Percentiles rank a stretch among this genome's conserved stretches.
Conservation (phyloP, 352 stramenopile genomes). For the Blastocystis sp. region DNA sequence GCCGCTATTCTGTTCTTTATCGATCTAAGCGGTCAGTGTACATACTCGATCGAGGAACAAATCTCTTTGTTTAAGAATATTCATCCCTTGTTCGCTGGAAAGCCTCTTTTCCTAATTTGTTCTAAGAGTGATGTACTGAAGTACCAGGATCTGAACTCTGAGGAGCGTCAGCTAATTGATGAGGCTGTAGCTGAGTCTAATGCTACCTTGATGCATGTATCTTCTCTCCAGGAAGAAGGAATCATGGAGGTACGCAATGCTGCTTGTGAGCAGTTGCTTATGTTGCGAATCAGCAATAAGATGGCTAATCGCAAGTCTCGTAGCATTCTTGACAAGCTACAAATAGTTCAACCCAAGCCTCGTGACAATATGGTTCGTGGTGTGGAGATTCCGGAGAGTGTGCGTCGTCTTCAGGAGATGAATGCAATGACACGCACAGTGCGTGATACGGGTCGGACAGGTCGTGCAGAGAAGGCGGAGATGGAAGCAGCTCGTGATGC, state of each 20-base stretch:
- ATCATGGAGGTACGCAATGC: conserved; percentile 85
- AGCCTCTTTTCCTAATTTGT: conserved; percentile 92
- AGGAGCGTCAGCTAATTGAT: conserved; percentile 75
- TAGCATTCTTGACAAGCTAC: conserved; percentile 87
- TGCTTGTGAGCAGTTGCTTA: conserved; percentile 88
- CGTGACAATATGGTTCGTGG: conserved; percentile 81
- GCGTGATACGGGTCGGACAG: not conserved
- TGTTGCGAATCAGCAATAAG: conserved; percentile 85
- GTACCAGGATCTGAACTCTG: conserved; percentile 78
- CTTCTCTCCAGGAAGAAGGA: conserved; percentile 91
- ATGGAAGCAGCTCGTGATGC: conserved; percentile 56
- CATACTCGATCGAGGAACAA: conserved; percentile 95
- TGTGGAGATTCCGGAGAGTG: conserved; percentile 83
- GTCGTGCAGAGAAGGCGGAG: conserved; percentile 51
- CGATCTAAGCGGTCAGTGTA: conserved; percentile 97
- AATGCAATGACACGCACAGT: conserved; percentile 52
- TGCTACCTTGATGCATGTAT: conserved; percentile 86
- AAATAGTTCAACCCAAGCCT: conserved; percentile 84
- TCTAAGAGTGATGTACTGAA: conserved; percentile 96
- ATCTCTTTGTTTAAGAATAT: conserved; percentile 92
- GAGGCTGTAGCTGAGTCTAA: conserved; percentile 65
- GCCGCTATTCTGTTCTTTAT: conserved; percentile 98
- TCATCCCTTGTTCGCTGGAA: conserved; percentile 95
- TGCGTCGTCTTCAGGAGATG: conserved; percentile 74
- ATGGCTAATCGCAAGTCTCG: conserved; percentile 87